Percentiles rank a stretch among this genome's conserved stretches.
Evolutionary conservation across 805 yeast genomes (phyloP).

Genomic region (Kluyveromyces siamensis): DNA sequence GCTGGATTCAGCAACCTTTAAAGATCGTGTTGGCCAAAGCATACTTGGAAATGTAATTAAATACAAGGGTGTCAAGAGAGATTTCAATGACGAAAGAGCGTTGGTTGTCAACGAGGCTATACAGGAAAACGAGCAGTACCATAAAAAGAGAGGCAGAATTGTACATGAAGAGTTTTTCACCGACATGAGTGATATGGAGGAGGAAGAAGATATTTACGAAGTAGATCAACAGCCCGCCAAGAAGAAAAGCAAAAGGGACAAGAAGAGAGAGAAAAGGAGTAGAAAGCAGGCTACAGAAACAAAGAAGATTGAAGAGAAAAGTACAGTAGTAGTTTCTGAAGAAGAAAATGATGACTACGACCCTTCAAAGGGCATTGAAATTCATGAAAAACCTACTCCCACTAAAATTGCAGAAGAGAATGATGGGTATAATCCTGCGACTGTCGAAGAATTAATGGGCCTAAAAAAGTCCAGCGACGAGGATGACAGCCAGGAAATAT

Average conservation of each 20-base stretch:
- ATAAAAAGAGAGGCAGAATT: conserved; percentile 20
- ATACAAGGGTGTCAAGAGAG: conserved; percentile 64
- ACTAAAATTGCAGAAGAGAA: conserved; percentile 3
- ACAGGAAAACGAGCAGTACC: conserved; percentile 26
- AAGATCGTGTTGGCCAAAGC: conserved; percentile 58
- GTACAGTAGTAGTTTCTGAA: neutral
- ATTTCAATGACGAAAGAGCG: conserved; percentile 66
- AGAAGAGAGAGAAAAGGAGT: conserved; percentile 1
- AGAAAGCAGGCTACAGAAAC: conserved; percentile 5
- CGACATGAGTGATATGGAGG: conserved; percentile 22
- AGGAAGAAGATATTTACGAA: conserved; percentile 11
- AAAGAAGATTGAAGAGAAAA: conserved; percentile 1
- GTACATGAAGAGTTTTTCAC: conserved; percentile 17
- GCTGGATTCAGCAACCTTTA: conserved; percentile 55
- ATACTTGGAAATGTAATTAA: conserved; percentile 73
- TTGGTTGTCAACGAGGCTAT: conserved; percentile 54
- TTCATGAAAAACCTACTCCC: neutral
- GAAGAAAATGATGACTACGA: conserved; percentile 7
- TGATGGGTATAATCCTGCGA: conserved; percentile 10
- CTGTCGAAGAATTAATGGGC: conserved; percentile 18
- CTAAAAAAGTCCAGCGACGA: conserved; percentile 26
- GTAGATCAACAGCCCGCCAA: conserved; percentile 9
- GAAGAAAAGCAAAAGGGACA: conserved; percentile 7
- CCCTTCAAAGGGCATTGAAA: conserved; percentile 1
- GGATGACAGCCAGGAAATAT: conserved; percentile 11